Percentiles rank a stretch among this genome's conserved stretches.
phyloP scores from a whole-genome alignment of 2,329 filamentous ascomycete genomes.

The Aspergillus ibericus region DNA sequence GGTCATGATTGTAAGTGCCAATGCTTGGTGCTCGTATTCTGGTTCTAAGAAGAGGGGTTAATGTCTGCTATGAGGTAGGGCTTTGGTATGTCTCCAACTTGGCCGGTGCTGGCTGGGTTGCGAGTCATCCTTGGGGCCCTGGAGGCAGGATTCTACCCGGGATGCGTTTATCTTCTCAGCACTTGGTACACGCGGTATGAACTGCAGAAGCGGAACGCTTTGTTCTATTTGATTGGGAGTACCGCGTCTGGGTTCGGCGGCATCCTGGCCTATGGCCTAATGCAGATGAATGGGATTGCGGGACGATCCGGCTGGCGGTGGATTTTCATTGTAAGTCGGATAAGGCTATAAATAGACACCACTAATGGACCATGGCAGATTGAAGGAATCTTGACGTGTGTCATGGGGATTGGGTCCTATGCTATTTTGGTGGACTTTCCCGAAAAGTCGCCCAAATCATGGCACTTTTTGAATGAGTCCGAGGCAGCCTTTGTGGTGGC shows the following conservation, averaged over 20 bases:
- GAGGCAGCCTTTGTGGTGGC: constrained; percentile 53
- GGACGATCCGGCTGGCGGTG: background rate
- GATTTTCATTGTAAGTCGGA: background rate
- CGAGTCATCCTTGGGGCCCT: background rate
- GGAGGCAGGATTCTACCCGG: background rate
- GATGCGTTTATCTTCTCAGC: background rate
- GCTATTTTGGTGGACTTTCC: background rate
- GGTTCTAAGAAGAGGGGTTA: background rate
- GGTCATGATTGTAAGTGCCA: background rate
- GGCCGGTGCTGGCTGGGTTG: background rate
- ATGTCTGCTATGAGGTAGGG: background rate
- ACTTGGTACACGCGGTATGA: background rate
- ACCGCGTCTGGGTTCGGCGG: background rate
- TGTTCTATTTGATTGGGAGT: background rate
- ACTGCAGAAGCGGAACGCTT: background rate
- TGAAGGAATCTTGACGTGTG: background rate
- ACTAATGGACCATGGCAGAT: background rate
- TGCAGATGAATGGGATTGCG: background rate
- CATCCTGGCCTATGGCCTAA: background rate
- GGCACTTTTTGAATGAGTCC: constrained; percentile 30
- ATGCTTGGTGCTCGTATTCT: background rate
- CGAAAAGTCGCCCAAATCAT: constrained; percentile 5
- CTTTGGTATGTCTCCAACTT: background rate
- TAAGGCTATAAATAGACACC: background rate
- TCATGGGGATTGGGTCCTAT: background rate